Percentiles rank a stretch among this genome's conserved stretches.
phyloP scores from a whole-genome alignment of 2,329 filamentous ascomycete genomes.

The Xylariaceae sp. region DNA sequence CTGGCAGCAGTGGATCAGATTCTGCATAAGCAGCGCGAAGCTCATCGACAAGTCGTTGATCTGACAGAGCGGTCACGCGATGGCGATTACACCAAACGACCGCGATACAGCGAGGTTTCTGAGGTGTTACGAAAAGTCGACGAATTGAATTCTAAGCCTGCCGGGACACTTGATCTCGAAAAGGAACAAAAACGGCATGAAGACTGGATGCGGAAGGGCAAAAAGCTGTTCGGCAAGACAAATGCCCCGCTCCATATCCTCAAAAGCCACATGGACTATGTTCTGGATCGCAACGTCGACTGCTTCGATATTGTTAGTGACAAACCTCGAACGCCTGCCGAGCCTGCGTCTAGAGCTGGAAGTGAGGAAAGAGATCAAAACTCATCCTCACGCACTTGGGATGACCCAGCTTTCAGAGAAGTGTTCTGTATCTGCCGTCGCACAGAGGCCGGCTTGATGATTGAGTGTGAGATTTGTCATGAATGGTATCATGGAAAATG shows the following conservation, averaged over 20 bases:
- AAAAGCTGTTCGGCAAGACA: conserved; percentile 96
- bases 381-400: conserved; percentile 44
- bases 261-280: conserved; percentile 89
- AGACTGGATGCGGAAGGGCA: conserved; percentile 98
- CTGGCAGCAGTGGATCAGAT: conserved; percentile 83
- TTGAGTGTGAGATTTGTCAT: conserved; percentile 95
- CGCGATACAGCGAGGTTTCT: conserved; percentile 84
- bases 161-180: conserved; percentile 86
- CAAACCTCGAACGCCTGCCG: conserved; percentile 82
- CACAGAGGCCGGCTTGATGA: conserved; percentile 97
- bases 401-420: conserved; percentile 63
- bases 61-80: conserved; percentile 75
- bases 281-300: conserved; percentile 80
- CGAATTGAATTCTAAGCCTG: conserved; percentile 87
- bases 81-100: conserved; percentile 71
- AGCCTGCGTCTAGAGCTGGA: conserved; percentile 84
- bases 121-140: conserved; percentile 84
- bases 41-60: conserved; percentile 80
- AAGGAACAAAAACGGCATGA: conserved; percentile 93
- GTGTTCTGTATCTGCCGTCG: conserved; percentile 97
- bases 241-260: conserved; percentile 96
- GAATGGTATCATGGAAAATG: conserved; percentile 99
- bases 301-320: conserved; percentile 87
- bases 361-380: conserved; percentile 43
- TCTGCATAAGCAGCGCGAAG: conserved; percentile 90